A percentile compares a stretch with the other conserved stretches of the same genome.
Evolutionary conservation across 2,329 filamentous ascomycete species (phyloP).

Genomic region (Xylariaceae sp.): DNA sequence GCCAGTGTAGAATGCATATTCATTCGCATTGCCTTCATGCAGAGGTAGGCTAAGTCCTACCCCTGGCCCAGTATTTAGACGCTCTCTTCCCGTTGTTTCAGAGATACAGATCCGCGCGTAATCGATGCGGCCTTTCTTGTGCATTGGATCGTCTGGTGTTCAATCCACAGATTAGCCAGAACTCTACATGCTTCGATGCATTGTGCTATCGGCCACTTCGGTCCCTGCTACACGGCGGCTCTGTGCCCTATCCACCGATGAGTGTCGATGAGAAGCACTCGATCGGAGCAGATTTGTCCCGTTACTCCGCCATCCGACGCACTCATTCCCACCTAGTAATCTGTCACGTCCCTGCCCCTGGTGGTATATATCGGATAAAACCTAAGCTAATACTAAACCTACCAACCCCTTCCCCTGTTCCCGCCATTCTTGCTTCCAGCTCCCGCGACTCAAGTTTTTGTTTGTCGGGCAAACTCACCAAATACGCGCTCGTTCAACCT

Average conservation of each 20-base stretch:
- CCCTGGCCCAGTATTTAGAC: background rate
- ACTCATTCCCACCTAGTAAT: no score
- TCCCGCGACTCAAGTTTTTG: background rate
- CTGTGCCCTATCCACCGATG: no score
- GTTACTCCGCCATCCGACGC: no score
- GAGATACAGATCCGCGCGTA: no score
- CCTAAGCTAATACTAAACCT: background rate
- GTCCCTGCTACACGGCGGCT: no score
- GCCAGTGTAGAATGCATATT: background rate
- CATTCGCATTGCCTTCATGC: background rate
- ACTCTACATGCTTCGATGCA: no score
- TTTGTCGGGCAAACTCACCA: no score
- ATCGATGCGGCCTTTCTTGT: background rate
- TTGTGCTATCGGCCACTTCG: no score
- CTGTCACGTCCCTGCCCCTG: background rate
- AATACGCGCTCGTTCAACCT: no score
- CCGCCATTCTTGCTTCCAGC: background rate
- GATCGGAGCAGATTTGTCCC: no score
- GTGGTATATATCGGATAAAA: background rate
- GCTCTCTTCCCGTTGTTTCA: background rate
- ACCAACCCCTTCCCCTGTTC: background rate
- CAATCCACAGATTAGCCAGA: background rate
- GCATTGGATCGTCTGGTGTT: background rate
- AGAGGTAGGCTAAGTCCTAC: background rate
- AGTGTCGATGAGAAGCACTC: no score